Conservation (phyloP, 2,329 filamentous ascomycete species). For the Nannizziopsis barbatae region DNA sequence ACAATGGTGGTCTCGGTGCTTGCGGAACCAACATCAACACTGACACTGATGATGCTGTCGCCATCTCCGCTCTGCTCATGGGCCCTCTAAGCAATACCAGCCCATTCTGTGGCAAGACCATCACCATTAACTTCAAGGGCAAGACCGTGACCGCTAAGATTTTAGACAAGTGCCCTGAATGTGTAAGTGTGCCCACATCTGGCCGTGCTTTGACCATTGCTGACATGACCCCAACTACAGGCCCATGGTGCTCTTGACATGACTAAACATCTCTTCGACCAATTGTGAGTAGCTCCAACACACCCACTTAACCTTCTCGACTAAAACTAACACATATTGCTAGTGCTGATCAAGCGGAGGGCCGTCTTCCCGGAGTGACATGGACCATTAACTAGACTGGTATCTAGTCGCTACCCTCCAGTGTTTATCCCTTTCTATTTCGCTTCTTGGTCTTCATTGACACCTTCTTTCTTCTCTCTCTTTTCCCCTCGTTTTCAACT, state of each 20-base stretch:
- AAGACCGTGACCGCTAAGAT: conserved; percentile 49
- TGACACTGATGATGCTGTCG: conserved; percentile 51
- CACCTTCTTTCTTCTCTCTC: background rate
- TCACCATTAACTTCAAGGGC: conserved; percentile 53
- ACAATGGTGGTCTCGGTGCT: conserved; percentile 54
- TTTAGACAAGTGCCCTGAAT: conserved; percentile 67
- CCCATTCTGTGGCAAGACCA: conserved; percentile 57
- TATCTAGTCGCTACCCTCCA: conserved; percentile 1
- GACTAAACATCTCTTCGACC: conserved; percentile 29
- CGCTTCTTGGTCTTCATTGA: background rate
- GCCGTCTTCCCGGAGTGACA: conserved; percentile 34
- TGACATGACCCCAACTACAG: conserved; percentile 37
- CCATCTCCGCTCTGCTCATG: conserved; percentile 56
- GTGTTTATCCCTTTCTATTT: background rate
- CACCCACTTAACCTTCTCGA: background rate
- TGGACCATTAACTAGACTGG: conserved; percentile 29
- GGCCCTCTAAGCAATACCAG: conserved; percentile 53
- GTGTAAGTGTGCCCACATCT: conserved; percentile 32
- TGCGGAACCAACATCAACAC: conserved; percentile 56
- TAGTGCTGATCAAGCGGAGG: conserved; percentile 23
- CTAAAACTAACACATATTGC: conserved; percentile 13
- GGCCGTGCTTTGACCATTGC: conserved; percentile 22
- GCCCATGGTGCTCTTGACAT: conserved; percentile 22
- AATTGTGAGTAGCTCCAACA: conserved; percentile 13
- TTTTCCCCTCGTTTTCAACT: conserved; percentile 2